Conservation (phyloP, 257 asterid species). For the Orobanche coerulescens region DNA sequence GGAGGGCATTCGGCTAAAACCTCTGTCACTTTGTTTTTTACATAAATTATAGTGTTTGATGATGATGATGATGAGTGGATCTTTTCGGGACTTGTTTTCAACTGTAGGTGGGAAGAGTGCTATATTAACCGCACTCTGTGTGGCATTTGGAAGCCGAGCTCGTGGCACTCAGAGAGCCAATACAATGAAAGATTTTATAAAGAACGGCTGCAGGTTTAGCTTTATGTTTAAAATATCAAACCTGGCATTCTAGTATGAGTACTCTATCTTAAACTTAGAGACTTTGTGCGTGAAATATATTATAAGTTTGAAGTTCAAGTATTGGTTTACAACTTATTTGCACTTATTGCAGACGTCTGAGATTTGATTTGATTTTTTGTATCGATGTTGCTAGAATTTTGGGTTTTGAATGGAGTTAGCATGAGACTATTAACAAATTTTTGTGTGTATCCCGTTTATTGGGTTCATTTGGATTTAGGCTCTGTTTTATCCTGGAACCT, state of each 20-base stretch:
- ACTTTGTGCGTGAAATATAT: background rate
- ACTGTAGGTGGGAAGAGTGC: constrained; percentile 91
- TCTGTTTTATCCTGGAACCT: background rate
- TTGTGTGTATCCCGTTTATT: background rate
- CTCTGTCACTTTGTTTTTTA: background rate
- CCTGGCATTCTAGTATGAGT: background rate
- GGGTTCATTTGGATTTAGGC: background rate
- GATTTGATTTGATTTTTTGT: background rate
- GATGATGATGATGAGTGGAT: too few species aligned
- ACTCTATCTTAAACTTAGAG: background rate
- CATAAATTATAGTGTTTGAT: too few species aligned
- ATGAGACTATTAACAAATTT: background rate
- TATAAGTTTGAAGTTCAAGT: background rate
- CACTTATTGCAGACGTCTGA: background rate
- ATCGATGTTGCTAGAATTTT: background rate
- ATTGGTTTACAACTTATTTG: background rate
- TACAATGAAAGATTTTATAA: constrained; percentile 74
- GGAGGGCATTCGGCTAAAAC: too few species aligned
- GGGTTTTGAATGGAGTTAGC: background rate
- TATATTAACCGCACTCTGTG: constrained; percentile 76
- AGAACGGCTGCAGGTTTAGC: constrained; percentile 80
- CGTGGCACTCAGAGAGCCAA: constrained; percentile 87
- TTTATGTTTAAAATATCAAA: background rate
- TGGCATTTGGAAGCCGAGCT: constrained; percentile 94
- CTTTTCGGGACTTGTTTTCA: background rate